Percentiles rank a stretch among this genome's conserved stretches.
These are phyloP conservation scores for Hysterium pulicare DNA, from an alignment of 2,329 filamentous ascomycete genomes.

Conservation along the genomic window DNA sequence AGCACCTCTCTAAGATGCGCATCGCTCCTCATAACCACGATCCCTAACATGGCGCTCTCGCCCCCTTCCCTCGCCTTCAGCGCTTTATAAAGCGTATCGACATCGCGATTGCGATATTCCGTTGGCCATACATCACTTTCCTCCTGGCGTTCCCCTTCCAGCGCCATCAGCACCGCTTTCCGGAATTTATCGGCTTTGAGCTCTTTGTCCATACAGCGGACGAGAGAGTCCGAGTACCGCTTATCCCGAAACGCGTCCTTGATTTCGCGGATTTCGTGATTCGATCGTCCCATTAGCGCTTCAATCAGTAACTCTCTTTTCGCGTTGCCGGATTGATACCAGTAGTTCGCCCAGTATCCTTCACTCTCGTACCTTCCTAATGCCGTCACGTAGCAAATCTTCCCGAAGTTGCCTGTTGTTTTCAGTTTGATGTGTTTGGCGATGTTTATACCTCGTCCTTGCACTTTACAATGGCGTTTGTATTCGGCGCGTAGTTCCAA, in stretches of 20 bases:
- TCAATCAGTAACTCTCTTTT: conserved; percentile 90
- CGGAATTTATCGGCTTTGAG: conserved; percentile 96
- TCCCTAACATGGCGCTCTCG: conserved; percentile 80
- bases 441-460: conserved; percentile 76
- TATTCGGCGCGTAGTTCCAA: conserved; percentile 84
- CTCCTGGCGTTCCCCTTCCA: conserved; percentile 81
- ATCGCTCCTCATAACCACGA: conserved; percentile 79
- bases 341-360: conserved; percentile 97
- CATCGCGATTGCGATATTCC: conserved; percentile 62
- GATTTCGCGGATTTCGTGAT: conserved; percentile 81
- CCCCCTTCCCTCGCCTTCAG: conserved; percentile 71
- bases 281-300: conserved; percentile 82
- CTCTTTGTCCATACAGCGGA: conserved; percentile 85
- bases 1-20: conserved; percentile 77
- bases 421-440: conserved; percentile 84
- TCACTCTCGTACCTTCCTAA: conserved; percentile 90
- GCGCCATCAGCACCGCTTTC: conserved; percentile 74
- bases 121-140: conserved; percentile 62
- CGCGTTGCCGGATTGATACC: conserved; percentile 85
- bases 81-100: conserved; percentile 67
- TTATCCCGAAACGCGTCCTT: conserved; percentile 88
- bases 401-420: conserved; percentile 75
- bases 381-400: conserved; percentile 85
- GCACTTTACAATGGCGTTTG: conserved; percentile 82
- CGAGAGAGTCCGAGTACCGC: conserved; percentile 78